Base-by-base conservation (phyloP, 441 rosid species). In the Bocquillonia castaneifolia region DNA sequence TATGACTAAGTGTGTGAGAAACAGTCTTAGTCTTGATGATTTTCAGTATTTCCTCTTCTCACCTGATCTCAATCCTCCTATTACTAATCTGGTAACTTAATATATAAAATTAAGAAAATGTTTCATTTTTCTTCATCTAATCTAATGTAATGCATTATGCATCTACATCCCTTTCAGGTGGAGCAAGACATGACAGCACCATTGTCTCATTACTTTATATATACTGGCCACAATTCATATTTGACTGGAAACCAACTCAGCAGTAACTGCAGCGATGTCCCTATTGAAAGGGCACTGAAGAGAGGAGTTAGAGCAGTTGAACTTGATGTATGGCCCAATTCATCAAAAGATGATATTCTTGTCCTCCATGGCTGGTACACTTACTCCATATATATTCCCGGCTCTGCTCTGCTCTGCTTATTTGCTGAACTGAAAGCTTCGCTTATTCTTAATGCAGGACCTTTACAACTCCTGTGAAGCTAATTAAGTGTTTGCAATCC, bases 261-360 rank as follows among this genome's bases (percentile, higher is more conserved):
- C 47, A 92, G 96, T 69, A 88, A 92, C 64, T 92, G 95, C 77
- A 92, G 96, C 42, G 94, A 87, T n/a, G 59, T 72, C 34, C 98
- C 97, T 5, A 90, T 89, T 61, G 81, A 87, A 69, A 71, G 73
- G 26, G 92, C 97, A 8, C 76, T 93, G 68, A 66, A 80, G 67
- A 84, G 74, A 76, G 98, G 98, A 51, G 96, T 93, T 8, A 81
- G 96, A 62, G 97, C 85, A 32, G 82, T 93, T 69, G 97, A 93
- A 70, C 82, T 93, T 42, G 98, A 93, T 80, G 68, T 93, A 26
- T 93, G 97, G 98, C 98, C 97, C 0, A 86, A 89, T 79, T 80
- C 88, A 0, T 59, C 77, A 18, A 86, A 85, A 72, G 88, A 86
- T 63, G 74, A 80, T 72, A 81, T 91, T 1, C 77, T 85, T 63